A percentile compares a stretch with the other conserved stretches of the same genome.
Evolutionary conservation across 1,139 yeast species (phyloP).

Genomic region (Blastobotrys apis): DNA sequence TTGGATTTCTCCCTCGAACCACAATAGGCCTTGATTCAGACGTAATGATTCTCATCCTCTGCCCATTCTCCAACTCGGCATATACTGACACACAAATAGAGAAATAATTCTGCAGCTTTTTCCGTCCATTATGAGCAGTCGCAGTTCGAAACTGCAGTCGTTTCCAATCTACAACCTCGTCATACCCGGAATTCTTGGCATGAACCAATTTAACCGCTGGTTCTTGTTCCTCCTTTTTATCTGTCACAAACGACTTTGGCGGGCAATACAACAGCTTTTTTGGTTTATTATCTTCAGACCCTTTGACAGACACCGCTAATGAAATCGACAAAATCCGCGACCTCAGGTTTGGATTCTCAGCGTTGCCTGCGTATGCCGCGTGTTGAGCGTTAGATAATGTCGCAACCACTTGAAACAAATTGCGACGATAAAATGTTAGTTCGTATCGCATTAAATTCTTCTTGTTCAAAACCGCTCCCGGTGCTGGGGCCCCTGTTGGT

Average conservation of each 20-base stretch:
- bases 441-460: constrained; percentile 23
- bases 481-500: constrained; percentile 13
- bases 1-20: constrained; percentile 63
- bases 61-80: constrained; percentile 33
- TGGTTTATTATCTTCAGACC: constrained; percentile 27
- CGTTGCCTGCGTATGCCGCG: constrained; percentile 28
- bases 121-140: constrained; percentile 61
- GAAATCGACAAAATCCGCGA: constrained; percentile 30
- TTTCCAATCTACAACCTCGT: constrained; percentile 38
- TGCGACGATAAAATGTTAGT: constrained; percentile 33
- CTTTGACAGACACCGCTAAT: constrained; percentile 28
- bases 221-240: constrained; percentile 20
- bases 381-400: constrained; percentile 28
- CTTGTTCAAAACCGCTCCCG: constrained; percentile 9
- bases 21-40: constrained; percentile 47
- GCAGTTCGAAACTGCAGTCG: constrained; percentile 53
- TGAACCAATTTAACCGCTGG: constrained; percentile 29
- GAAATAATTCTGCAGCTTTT: constrained; percentile 53
- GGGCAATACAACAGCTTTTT: constrained; percentile 29
- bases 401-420: constrained; percentile 32
- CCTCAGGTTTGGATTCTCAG: constrained; percentile 21
- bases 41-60: constrained; percentile 27
- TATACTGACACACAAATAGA: constrained; percentile 46
- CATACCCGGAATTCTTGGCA: constrained; percentile 28
- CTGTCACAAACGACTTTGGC: constrained; percentile 22